Percentiles rank a stretch among this genome's conserved stretches.
Evolutionary conservation across 1,139 yeast genomes (phyloP).

Genomic region (Suhomyces terraborum): DNA sequence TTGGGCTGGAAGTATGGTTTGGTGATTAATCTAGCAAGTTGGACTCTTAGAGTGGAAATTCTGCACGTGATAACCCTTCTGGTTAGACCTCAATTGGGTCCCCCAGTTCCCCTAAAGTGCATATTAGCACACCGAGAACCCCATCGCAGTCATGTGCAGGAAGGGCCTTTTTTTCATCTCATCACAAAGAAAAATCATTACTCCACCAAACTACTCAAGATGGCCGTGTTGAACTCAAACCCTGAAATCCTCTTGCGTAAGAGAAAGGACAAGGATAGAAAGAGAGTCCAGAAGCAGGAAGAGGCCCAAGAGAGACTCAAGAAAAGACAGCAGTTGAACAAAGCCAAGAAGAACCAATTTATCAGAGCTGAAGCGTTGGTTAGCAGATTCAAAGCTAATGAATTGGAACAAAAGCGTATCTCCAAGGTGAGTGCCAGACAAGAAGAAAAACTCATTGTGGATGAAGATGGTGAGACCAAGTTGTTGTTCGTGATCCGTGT

Average conservation of each 20-base stretch:
- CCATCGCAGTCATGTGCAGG: slow-evolving; percentile 3
- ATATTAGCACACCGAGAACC: neutral
- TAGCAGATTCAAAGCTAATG: slow-evolving; percentile 62
- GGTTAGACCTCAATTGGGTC: neutral
- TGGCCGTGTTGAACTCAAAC: slow-evolving; percentile 63
- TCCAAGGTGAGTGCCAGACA: slow-evolving; percentile 50
- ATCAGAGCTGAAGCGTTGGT: slow-evolving; percentile 74
- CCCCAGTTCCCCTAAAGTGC: neutral
- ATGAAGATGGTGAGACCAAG: slow-evolving; percentile 36
- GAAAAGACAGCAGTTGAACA: slow-evolving; percentile 36
- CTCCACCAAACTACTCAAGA: slow-evolving; percentile 15
- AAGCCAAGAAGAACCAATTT: slow-evolving; percentile 51
- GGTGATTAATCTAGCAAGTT: no score
- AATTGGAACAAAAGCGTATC: slow-evolving; percentile 68
- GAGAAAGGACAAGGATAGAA: slow-evolving; percentile 74
- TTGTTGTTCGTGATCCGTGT: slow-evolving; percentile 68
- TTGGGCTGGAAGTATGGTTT: no score
- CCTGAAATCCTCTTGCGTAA: slow-evolving; percentile 76
- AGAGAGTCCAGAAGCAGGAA: slow-evolving; percentile 66
- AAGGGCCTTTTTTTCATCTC: slow-evolving; percentile 18
- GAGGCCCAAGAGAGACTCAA: slow-evolving; percentile 28
- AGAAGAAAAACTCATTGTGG: slow-evolving; percentile 17
- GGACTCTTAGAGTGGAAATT: no score
- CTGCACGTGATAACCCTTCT: no score
- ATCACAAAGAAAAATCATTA: slow-evolving; percentile 17